Conservation (phyloP, 331 rosid genomes). For the Saraca asoca region DNA sequence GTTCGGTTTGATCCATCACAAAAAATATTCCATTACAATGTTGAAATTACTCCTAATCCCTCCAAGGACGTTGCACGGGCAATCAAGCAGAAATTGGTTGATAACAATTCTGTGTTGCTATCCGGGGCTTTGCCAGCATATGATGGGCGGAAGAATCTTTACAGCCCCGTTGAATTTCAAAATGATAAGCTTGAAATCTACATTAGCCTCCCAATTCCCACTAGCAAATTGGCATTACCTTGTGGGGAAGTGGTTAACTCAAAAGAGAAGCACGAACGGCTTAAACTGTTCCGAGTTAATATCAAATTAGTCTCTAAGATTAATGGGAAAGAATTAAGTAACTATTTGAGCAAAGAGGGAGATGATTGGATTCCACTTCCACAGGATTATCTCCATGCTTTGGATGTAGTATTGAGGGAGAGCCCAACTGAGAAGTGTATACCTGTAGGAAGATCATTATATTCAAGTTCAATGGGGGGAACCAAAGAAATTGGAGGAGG, state of each 20-base stretch:
- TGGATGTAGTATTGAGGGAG: slow-evolving; percentile 92
- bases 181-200: slow-evolving; percentile 81
- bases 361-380: slow-evolving; percentile 92
- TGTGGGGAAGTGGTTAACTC: slow-evolving; percentile 45
- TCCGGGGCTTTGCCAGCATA: slow-evolving; percentile 79
- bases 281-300: slow-evolving; percentile 69
- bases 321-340: slow-evolving; percentile 67
- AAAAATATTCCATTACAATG: slow-evolving; percentile 86
- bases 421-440: slow-evolving; percentile 79
- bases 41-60: slow-evolving; percentile 86
- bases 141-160: slow-evolving; percentile 91
- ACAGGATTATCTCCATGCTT: slow-evolving; percentile 94
- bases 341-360: slow-evolving; percentile 73
- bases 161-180: slow-evolving; percentile 78
- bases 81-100: slow-evolving; percentile 77
- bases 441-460: slow-evolving; percentile 82
- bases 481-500: slow-evolving; percentile 91
- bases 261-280: slow-evolving; percentile 53
- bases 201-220: slow-evolving; percentile 71
- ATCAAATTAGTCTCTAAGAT: slow-evolving; percentile 81
- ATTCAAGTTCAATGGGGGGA: slow-evolving; percentile 81
- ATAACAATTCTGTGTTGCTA: slow-evolving; percentile 61
- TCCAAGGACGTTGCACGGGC: slow-evolving; percentile 77
- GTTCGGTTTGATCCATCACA: slow-evolving; percentile 74
- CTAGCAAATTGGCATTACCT: slow-evolving; percentile 41